These are phyloP conservation scores for Xanthoconium separans DNA, from an alignment of 1,284 basidiomycete species.

Conservation along the genomic window DNA sequence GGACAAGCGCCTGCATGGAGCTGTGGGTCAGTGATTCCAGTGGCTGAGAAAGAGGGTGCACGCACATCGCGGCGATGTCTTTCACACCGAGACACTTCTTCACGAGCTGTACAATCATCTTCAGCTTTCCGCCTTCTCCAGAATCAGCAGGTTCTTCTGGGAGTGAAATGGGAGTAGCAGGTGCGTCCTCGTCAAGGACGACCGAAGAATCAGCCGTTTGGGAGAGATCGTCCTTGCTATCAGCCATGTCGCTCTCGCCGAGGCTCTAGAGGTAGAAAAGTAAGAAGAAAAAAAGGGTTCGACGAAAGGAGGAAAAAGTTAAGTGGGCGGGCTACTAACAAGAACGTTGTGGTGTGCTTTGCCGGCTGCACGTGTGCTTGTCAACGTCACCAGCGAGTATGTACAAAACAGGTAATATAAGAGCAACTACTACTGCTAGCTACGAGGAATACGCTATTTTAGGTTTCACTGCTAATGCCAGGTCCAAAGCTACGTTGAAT, in stretches of 20 bases:
- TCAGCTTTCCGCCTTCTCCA: slow-evolving; percentile 86
- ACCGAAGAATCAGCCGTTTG: not conserved
- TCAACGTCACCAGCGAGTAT: not conserved
- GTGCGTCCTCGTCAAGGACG: slow-evolving; percentile 50
- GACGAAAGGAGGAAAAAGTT: slow-evolving; percentile 4
- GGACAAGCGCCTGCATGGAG: slow-evolving; percentile 71
- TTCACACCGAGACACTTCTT: slow-evolving; percentile 88
- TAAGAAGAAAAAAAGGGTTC: not conserved
- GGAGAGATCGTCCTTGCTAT: slow-evolving; percentile 11
- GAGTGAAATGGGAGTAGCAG: slow-evolving; percentile 63
- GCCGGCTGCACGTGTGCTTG: slow-evolving; percentile 19
- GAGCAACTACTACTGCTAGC: not conserved
- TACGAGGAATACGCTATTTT: too few relatives aligned
- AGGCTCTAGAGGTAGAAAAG: not conserved
- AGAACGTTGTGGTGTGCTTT: slow-evolving; percentile 8
- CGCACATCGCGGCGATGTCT: slow-evolving; percentile 87
- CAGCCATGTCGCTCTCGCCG: slow-evolving; percentile 16
- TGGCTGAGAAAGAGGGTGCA: slow-evolving; percentile 17
- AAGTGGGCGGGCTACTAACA: not conserved
- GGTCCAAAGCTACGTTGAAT: too few relatives aligned
- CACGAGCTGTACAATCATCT: slow-evolving; percentile 85
- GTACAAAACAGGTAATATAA: slow-evolving; percentile 17
- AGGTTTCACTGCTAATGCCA: too few relatives aligned
- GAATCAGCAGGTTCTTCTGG: slow-evolving; percentile 67
- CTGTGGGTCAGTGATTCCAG: slow-evolving; percentile 5